Evolutionary conservation across 805 yeast genomes (phyloP).

Genomic region (Ogataea allantospora): DNA sequence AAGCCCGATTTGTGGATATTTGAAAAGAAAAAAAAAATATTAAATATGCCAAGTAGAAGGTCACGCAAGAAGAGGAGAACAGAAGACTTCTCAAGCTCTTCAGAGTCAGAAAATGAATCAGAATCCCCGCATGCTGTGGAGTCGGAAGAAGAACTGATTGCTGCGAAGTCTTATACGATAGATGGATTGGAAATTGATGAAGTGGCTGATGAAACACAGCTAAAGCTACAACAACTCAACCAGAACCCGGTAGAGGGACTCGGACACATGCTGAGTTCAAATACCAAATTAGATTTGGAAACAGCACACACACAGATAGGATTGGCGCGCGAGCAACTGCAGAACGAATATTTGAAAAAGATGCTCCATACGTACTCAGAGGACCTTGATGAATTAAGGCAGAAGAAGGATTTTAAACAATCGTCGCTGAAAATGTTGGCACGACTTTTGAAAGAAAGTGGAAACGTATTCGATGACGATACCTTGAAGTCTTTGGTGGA

Average conservation of each 20-base stretch:
- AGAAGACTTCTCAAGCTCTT: slow-evolving; percentile 62
- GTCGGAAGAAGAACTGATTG: slow-evolving; percentile 1
- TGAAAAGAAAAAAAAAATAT: slow-evolving; percentile 16
- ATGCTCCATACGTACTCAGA: slow-evolving; percentile 61
- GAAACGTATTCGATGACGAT: slow-evolving; percentile 58
- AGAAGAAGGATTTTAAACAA: slow-evolving; percentile 58
- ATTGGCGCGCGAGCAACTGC: slow-evolving; percentile 38
- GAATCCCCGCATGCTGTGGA: slow-evolving; percentile 2
- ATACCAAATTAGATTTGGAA: slow-evolving; percentile 19
- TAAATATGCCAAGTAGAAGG: slow-evolving; percentile 35
- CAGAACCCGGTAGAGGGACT: background rate
- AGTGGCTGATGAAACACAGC: slow-evolving; percentile 4
- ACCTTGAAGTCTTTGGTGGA: slow-evolving; percentile 33
- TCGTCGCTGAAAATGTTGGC: slow-evolving; percentile 57
- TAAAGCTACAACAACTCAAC: slow-evolving; percentile 2
- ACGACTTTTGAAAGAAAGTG: slow-evolving; percentile 55
- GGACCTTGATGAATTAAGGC: slow-evolving; percentile 58
- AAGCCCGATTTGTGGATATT: slow-evolving; percentile 43
- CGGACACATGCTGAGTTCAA: slow-evolving; percentile 1
- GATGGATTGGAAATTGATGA: slow-evolving; percentile 16
- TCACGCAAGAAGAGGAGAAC: slow-evolving; percentile 83
- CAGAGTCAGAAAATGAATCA: slow-evolving; percentile 38
- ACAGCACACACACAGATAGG: slow-evolving; percentile 31
- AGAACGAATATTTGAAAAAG: slow-evolving; percentile 49
- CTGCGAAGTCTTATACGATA: slow-evolving; percentile 28